Percentiles rank a stretch among this genome's conserved stretches.
Evolutionary conservation across 1,284 basidiomycete genomes (phyloP).

Genomic region (Polyporus tsugae): DNA sequence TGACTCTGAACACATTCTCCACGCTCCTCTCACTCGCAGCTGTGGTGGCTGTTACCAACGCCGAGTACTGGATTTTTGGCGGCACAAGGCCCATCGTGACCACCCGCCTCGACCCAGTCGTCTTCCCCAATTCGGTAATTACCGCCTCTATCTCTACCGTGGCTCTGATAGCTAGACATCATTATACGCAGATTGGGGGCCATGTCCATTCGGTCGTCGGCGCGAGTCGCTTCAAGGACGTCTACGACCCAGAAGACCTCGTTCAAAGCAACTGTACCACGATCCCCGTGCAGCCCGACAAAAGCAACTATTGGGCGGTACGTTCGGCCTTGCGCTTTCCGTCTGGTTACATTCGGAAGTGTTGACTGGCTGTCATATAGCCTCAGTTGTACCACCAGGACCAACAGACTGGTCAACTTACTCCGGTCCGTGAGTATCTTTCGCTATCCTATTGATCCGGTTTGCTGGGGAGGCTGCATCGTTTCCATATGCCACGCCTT

Average conservation of each 20-base stretch:
- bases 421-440: constrained; percentile 30
- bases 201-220: constrained; percentile 44
- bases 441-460: background rate
- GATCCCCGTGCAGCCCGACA: constrained; percentile 36
- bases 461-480: background rate
- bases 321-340: constrained; percentile 5
- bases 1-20: constrained; percentile 12
- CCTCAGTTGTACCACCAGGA: constrained; percentile 35
- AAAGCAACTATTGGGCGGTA: constrained; percentile 41
- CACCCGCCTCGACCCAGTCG: constrained; percentile 41
- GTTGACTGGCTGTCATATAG: constrained; percentile 14
- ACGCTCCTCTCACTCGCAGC: constrained; percentile 30
- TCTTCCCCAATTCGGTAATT: constrained; percentile 36
- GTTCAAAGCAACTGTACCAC: constrained; percentile 37
- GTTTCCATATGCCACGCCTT: background rate
- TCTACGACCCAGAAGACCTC: constrained; percentile 35
- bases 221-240: constrained; percentile 35
- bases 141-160: background rate
- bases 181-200: constrained; percentile 24
- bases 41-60: constrained; percentile 33
- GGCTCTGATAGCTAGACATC: background rate
- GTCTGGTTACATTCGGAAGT: background rate
- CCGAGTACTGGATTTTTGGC: constrained; percentile 38
- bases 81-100: constrained; percentile 37
- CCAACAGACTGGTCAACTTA: constrained; percentile 32